Percentiles rank a stretch among this genome's conserved stretches.
phyloP scores from a whole-genome alignment of 345 rosid species.

The Bruguiera parviflora region DNA sequence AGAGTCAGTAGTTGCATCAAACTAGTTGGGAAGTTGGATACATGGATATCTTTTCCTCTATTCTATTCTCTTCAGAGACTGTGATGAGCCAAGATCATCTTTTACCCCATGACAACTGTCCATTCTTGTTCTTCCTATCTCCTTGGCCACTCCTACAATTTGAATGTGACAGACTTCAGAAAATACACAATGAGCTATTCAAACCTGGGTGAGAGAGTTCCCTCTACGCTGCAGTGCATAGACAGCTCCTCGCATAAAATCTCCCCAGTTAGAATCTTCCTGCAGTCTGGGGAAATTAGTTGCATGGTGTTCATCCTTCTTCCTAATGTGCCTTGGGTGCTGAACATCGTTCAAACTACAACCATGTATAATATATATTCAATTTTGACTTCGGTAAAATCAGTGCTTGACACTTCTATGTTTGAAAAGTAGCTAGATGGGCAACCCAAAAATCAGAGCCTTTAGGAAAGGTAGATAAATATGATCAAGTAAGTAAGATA shows the following conservation, averaged over 20 bases:
- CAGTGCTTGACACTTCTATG: no score
- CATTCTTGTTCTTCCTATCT: background rate
- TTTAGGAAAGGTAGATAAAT: no score
- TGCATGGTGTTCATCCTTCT: constrained; percentile 26
- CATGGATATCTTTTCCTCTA: no score
- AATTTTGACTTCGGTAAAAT: background rate
- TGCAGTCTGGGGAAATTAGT: constrained; percentile 28
- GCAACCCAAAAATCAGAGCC: no score
- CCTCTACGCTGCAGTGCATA: constrained; percentile 71
- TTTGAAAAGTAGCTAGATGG: no score
- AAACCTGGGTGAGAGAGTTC: constrained; percentile 58
- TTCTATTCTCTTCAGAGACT: no score
- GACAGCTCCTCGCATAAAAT: constrained; percentile 84
- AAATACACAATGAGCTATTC: constrained; percentile 7
- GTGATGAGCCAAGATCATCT: background rate
- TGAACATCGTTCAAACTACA: constrained; percentile 67
- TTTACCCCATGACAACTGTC: background rate
- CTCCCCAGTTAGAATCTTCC: constrained; percentile 69
- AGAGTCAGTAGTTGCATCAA: background rate
- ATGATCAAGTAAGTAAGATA: no score
- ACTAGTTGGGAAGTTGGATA: background rate
- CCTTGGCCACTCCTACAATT: background rate
- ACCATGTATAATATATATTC: constrained; percentile 5
- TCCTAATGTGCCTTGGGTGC: constrained; percentile 37
- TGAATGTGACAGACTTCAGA: background rate